Percentiles rank a stretch among this genome's conserved stretches.
These are phyloP conservation scores for Pontederia paniculata DNA, from an alignment of 176 grass and related monocot genomes.

Conservation along the genomic window DNA sequence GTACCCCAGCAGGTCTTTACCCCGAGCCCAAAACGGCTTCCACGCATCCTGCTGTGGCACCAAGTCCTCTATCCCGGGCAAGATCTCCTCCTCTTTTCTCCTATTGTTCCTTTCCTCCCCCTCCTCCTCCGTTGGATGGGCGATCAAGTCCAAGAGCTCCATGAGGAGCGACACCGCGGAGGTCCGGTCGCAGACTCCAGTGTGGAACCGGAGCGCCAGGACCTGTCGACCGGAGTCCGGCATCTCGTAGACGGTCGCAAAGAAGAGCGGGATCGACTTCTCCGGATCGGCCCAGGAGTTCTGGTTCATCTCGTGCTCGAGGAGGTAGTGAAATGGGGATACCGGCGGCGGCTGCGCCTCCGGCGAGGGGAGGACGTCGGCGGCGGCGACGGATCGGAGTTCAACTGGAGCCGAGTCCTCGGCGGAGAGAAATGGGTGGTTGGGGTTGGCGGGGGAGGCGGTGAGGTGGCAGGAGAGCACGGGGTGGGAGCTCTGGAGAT, in stretches of 20 bases:
- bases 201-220: slow-evolving; percentile 68
- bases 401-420: background rate
- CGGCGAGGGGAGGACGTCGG: slow-evolving; percentile 7
- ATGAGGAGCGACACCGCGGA: slow-evolving; percentile 33
- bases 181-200: slow-evolving; percentile 52
- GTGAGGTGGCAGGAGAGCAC: slow-evolving; percentile 42
- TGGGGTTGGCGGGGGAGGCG: slow-evolving; percentile 7
- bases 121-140: slow-evolving; percentile 13
- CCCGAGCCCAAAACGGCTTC: slow-evolving; percentile 87
- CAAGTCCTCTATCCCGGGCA: slow-evolving; percentile 39
- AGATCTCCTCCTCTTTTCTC: background rate
- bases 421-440: slow-evolving; percentile 37
- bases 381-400: background rate
- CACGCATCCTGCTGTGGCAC: slow-evolving; percentile 55
- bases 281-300: slow-evolving; percentile 49
- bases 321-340: slow-evolving; percentile 34
- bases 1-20: slow-evolving; percentile 76
- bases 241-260: slow-evolving; percentile 60
- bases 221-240: slow-evolving; percentile 15
- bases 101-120: slow-evolving; percentile 9
- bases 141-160: slow-evolving; percentile 47
- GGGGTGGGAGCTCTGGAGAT: slow-evolving; percentile 45
- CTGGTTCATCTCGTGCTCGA: slow-evolving; percentile 73
- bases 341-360: background rate
- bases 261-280: slow-evolving; percentile 26